These are phyloP conservation scores for Eragrostis tef DNA, from an alignment of 202 grass and related monocot species.

Conservation along the genomic window DNA sequence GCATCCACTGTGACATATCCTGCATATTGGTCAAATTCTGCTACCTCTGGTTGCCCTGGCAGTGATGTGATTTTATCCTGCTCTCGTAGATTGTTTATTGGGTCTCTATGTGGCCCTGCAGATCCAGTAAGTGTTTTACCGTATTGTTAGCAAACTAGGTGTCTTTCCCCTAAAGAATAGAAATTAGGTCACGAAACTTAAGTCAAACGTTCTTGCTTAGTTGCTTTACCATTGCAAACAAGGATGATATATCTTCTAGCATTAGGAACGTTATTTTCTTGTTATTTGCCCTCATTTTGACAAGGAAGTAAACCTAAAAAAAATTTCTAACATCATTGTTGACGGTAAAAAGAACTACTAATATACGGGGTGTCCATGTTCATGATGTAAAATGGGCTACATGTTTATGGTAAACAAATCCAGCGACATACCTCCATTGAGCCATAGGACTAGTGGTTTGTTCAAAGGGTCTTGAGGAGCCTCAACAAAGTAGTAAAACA, in stretches of 20 bases:
- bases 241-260: background rate
- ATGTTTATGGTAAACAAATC: constrained; percentile 4
- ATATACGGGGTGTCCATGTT: constrained; percentile 15
- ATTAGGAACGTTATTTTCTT: constrained; percentile 5
- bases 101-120: constrained; percentile 49
- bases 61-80: constrained; percentile 50
- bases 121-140: constrained; percentile 27
- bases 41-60: constrained; percentile 54
- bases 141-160: constrained; percentile 27
- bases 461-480: constrained; percentile 43
- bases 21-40: constrained; percentile 56
- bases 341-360: background rate
- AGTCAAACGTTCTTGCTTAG: constrained; percentile 1
- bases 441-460: constrained; percentile 62
- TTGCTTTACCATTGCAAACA: constrained; percentile 15
- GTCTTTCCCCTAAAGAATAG: constrained; percentile 3
- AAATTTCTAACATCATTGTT: background rate
- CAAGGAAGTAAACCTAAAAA: constrained; percentile 10
- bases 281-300: background rate
- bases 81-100: constrained; percentile 37
- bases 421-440: constrained; percentile 64
- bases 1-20: constrained; percentile 64
- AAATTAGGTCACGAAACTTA: background rate
- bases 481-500: constrained; percentile 73
- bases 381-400: constrained; percentile 29